These are phyloP conservation scores for Paraleonurus japonicus DNA, from an alignment of 257 asterid species.

Conservation along the genomic window DNA sequence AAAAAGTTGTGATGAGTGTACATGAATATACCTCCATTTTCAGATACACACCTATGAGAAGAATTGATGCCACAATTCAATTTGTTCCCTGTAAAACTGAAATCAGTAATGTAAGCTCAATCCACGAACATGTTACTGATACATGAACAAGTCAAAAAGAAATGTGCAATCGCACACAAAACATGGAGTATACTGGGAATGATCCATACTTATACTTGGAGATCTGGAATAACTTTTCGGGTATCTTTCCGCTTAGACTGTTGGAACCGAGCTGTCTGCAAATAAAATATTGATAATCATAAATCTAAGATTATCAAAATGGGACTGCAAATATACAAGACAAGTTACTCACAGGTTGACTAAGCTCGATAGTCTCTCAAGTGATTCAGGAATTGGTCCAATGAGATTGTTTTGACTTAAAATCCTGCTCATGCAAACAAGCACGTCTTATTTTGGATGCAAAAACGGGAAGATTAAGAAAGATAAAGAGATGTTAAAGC, in stretches of 20 bases:
- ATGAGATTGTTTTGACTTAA: slow-evolving; percentile 73
- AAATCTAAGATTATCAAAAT: neutral
- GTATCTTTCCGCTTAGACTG: slow-evolving; percentile 69
- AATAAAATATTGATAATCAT: neutral
- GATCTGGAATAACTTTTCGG: slow-evolving; percentile 60
- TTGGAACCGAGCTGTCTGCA: slow-evolving; percentile 89
- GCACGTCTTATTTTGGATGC: slow-evolving; percentile 16
- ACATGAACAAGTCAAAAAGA: neutral
- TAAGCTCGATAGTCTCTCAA: slow-evolving; percentile 56
- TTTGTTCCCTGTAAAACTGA: slow-evolving; percentile 89
- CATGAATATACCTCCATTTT: slow-evolving; percentile 55
- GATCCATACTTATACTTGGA: slow-evolving; percentile 72
- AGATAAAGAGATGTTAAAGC: slow-evolving; percentile 6
- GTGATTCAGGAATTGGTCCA: slow-evolving; percentile 80
- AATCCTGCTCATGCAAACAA: slow-evolving; percentile 46
- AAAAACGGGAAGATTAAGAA: neutral
- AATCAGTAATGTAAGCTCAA: slow-evolving; percentile 36
- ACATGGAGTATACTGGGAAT: neutral
- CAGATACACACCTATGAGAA: slow-evolving; percentile 52
- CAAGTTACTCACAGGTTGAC: slow-evolving; percentile 56
- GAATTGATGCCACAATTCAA: slow-evolving; percentile 66
- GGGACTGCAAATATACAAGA: slow-evolving; percentile 5
- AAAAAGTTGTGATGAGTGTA: neutral
- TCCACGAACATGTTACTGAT: slow-evolving; percentile 7
- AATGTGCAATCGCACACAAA: neutral